Conservation (phyloP, 768 basidiomycete genomes). For the Fistulinella prunicolor region DNA sequence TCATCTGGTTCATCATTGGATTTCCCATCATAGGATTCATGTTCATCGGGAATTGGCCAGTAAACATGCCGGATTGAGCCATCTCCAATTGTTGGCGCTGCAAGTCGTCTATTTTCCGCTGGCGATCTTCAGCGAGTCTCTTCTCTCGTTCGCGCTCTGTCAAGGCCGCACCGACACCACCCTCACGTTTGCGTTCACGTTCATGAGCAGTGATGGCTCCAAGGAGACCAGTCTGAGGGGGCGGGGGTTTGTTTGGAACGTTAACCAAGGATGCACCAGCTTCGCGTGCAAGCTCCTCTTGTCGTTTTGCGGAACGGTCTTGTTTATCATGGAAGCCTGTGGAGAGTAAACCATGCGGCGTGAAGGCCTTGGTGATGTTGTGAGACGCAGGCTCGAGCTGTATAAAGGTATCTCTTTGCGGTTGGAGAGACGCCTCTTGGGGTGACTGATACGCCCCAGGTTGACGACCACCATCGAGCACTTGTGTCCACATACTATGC, state of each 20-base stretch:
- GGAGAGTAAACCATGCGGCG: slow-evolving; percentile 90
- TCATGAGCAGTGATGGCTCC: slow-evolving; percentile 97
- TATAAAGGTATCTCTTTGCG: slow-evolving; percentile 56
- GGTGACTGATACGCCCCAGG: slow-evolving; percentile 38
- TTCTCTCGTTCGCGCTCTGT: slow-evolving; percentile 96
- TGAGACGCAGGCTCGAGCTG: slow-evolving; percentile 70
- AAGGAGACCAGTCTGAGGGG: slow-evolving; percentile 91
- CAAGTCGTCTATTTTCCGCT: slow-evolving; percentile 87
- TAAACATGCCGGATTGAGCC: slow-evolving; percentile 79
- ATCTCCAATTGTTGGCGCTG: slow-evolving; percentile 89
- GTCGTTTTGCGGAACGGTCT: slow-evolving; percentile 91
- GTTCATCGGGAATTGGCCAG: slow-evolving; percentile 39
- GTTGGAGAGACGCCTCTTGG: slow-evolving; percentile 34
- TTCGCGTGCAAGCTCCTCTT: slow-evolving; percentile 92
- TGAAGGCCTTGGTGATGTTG: slow-evolving; percentile 89
- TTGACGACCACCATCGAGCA: slow-evolving; percentile 66
- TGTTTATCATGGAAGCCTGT: slow-evolving; percentile 95
- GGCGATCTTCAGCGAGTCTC: slow-evolving; percentile 86
- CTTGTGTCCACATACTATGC: slow-evolving; percentile 85
- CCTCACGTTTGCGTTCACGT: slow-evolving; percentile 89
- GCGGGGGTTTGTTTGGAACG: slow-evolving; percentile 92
- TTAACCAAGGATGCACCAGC: slow-evolving; percentile 90
- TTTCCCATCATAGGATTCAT: slow-evolving; percentile 75
- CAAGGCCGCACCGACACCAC: slow-evolving; percentile 90
- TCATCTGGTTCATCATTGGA: slow-evolving; percentile 52